Base-by-base conservation (phyloP, 345 rosid genomes). In the Aegle marmelos region DNA sequence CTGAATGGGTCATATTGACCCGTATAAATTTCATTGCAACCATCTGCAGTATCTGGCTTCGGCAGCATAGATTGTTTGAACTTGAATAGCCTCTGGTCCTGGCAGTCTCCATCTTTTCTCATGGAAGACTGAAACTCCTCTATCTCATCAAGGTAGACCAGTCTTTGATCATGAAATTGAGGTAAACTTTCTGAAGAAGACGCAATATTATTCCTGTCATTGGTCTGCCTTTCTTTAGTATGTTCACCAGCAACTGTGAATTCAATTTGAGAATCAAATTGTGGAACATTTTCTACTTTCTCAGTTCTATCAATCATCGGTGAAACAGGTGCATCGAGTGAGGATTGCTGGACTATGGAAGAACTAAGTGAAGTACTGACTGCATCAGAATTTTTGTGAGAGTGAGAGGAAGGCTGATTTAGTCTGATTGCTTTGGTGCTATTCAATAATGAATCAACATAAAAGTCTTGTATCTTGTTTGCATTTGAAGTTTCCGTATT, bases 71-170 rank as follows among this genome's bases (percentile, higher is more conserved):
- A 75, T 45, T 82, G 81, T 61, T 78, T 87, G 90, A 92, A 92
- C 86, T 86, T 88, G 88, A 90, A 90, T 14, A 85, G 56, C 63
- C 92, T 82, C 65, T 84, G 86, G 68, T 92, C 96, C 76, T 87
- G 89, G 34, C 22, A 60, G 78, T 76, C 75, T 72, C 58, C 84
- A 54, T 86, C 82, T 53, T 72, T 71, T 14, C 53, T 11, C 24
- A 19, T 50, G 25, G 88, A 63, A 65, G 85, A 82, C 54, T 61
- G 78, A 54, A 90, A 72, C 81, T 92, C 96, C 79, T 85, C 90
- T 62, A 89, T 74, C 53, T 87, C 90, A 34, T 90, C 92, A 7
- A 90, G 84, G 70, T 86, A 89, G 28, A 85, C 84, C 22, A 90
- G 74, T 72, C 71, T 80, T 50, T 81, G 85, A 22, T 78, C 88